phyloP scores from a whole-genome alignment of 805 yeast species.

The Saturnispora dispora region DNA sequence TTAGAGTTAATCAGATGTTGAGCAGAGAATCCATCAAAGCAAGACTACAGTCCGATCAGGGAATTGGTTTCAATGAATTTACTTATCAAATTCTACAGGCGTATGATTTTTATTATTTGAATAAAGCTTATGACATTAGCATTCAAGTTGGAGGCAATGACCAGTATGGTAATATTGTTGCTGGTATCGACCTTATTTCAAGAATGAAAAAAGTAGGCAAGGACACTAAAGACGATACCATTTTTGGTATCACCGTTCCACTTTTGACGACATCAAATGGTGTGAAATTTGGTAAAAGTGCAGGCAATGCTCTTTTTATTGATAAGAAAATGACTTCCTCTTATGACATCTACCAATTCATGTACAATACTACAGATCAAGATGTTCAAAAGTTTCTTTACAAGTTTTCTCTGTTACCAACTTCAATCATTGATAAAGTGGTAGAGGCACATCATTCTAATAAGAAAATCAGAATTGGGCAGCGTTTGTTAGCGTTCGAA shows the following conservation, averaged over 20 bases:
- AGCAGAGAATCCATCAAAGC: conserved; percentile 80
- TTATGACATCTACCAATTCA: conserved; percentile 76
- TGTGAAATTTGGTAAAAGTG: conserved; percentile 92
- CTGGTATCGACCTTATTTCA: conserved; percentile 82
- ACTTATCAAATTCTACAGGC: conserved; percentile 91
- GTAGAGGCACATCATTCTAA: conserved; percentile 42
- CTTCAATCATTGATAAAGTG: conserved; percentile 45
- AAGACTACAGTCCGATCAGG: conserved; percentile 57
- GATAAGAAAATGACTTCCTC: conserved; percentile 68
- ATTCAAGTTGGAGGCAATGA: conserved; percentile 94
- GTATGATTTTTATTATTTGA: conserved; percentile 81
- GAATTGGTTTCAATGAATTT: conserved; percentile 90
- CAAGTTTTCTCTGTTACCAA: conserved; percentile 72
- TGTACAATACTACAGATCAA: conserved; percentile 69
- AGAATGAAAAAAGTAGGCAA: conserved; percentile 33
- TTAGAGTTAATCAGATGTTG: conserved; percentile 80
- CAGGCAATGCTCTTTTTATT: conserved; percentile 92
- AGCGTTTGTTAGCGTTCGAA: conserved; percentile 69
- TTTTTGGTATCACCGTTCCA: conserved; percentile 83
- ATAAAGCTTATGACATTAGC: conserved; percentile 45
- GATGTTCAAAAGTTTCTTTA: conserved; percentile 62
- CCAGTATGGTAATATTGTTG: conserved; percentile 97
- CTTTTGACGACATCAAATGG: conserved; percentile 81
- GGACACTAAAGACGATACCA: conserved; percentile 17
- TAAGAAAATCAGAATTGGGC: conserved; percentile 66